phyloP scores from a whole-genome alignment of 768 basidiomycete species.

The Agaricus blazei region DNA sequence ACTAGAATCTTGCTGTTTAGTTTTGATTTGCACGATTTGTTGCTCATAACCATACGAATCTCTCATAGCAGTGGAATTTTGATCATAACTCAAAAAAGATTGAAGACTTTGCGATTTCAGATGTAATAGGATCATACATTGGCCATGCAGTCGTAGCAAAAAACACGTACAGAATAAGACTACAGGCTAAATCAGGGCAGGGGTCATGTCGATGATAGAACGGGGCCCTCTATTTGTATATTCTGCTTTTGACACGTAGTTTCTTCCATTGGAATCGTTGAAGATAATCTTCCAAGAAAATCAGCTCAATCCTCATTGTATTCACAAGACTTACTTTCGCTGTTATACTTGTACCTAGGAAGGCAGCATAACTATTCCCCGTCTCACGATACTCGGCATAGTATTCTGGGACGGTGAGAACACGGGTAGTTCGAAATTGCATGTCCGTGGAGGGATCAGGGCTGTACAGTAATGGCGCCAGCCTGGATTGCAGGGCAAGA shows the following conservation, averaged over 20 bases:
- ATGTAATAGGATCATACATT: neutral
- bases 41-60: too few species aligned
- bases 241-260: conserved; percentile 75
- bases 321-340: conserved; percentile 56
- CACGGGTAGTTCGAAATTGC: conserved; percentile 61
- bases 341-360: conserved; percentile 78
- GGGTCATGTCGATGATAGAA: conserved; percentile 71
- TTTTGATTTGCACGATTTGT: too few species aligned
- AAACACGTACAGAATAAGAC: neutral
- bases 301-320: conserved; percentile 1
- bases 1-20: too few species aligned
- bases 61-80: neutral
- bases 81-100: neutral
- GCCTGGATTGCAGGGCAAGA: conserved; percentile 64
- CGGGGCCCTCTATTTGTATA: conserved; percentile 71
- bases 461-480: conserved; percentile 56
- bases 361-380: conserved; percentile 76
- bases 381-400: conserved; percentile 87
- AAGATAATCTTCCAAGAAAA: conserved; percentile 56
- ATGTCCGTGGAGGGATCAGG: conserved; percentile 66
- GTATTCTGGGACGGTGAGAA: conserved; percentile 77
- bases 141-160: neutral
- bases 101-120: neutral
- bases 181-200: conserved; percentile 53
- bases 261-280: conserved; percentile 59